phyloP scores from a whole-genome alignment of 495 filamentous ascomycete species.

The Terfezia boudieri region DNA sequence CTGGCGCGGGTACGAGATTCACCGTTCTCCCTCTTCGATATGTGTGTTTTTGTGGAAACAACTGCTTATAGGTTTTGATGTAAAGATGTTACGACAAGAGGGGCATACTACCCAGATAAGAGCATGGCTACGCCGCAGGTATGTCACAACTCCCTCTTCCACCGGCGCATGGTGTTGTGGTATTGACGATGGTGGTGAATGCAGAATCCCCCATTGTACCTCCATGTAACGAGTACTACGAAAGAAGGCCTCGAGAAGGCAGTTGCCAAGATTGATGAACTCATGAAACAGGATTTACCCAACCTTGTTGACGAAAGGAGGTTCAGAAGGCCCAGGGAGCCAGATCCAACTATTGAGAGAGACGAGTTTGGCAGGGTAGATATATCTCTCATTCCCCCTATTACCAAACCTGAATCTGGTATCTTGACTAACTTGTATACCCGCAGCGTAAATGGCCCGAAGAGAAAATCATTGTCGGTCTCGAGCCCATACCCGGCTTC shows the following conservation, averaged over 20 bases:
- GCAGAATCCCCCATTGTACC: constrained; percentile 79
- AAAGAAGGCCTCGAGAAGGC: constrained; percentile 83
- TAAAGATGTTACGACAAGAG: constrained; percentile 97
- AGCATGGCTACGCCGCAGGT: constrained; percentile 86
- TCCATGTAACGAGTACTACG: constrained; percentile 82
- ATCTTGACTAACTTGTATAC: constrained; percentile 18
- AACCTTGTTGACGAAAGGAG: constrained; percentile 88
- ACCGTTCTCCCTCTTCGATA: constrained; percentile 30
- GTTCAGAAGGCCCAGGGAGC: constrained; percentile 55
- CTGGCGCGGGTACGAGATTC: constrained; percentile 86
- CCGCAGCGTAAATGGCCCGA: constrained; percentile 92
- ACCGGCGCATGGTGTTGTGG: not conserved
- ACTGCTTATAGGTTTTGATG: constrained; percentile 34
- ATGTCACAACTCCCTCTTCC: constrained; percentile 21
- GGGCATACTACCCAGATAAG: constrained; percentile 90
- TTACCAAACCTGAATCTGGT: not conserved
- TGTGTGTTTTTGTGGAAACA: constrained; percentile 28
- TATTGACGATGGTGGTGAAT: not conserved
- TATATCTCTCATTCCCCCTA: not conserved
- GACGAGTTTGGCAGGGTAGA: constrained; percentile 84
- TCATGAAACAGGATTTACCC: constrained; percentile 91
- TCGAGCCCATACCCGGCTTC: constrained; percentile 87
- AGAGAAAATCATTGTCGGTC: constrained; percentile 69
- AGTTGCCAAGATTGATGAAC: constrained; percentile 61
- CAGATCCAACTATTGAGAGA: constrained; percentile 67